Percentiles rank a stretch among this genome's conserved stretches.
phyloP scores from a whole-genome alignment of 2,329 filamentous ascomycete species.

The Aspergillus hortae region DNA sequence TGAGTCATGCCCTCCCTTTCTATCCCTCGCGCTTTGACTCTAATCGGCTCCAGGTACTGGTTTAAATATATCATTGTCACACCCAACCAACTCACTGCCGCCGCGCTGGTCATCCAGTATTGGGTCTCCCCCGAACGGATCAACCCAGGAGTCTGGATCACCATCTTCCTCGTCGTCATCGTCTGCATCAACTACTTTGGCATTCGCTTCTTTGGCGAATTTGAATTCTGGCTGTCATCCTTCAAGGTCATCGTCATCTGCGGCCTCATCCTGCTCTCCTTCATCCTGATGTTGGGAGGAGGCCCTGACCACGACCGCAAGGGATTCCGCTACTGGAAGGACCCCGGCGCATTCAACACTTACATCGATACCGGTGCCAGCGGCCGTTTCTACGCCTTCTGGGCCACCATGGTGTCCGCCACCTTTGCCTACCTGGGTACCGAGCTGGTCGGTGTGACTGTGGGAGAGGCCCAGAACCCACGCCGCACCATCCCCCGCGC shows the following conservation, averaged over 20 bases:
- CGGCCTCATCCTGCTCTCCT: conserved; percentile 62
- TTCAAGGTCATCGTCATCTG: conserved; percentile 68
- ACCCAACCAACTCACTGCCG: conserved; percentile 79
- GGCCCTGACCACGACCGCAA: conserved; percentile 60
- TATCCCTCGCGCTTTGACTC: conserved; percentile 2
- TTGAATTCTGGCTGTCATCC: conserved; percentile 57
- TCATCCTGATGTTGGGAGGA: conserved; percentile 63
- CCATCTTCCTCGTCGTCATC: conserved; percentile 63
- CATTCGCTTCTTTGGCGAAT: conserved; percentile 67
- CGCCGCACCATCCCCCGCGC: conserved; percentile 71
- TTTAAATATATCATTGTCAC: conserved; percentile 81
- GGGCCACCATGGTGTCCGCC: conserved; percentile 69
- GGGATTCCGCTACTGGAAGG: conserved; percentile 64
- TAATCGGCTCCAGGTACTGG: conserved; percentile 44
- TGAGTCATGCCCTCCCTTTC: conserved; percentile 33
- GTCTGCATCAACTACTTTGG: conserved; percentile 67
- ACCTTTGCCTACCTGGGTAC: conserved; percentile 77
- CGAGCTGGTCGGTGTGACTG: conserved; percentile 73
- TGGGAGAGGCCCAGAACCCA: conserved; percentile 76
- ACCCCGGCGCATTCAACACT: conserved; percentile 57
- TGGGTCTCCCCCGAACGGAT: conserved; percentile 65
- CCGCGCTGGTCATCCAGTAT: conserved; percentile 73
- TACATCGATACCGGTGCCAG: conserved; percentile 44
- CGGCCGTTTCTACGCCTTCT: conserved; percentile 61
- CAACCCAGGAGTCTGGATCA: conserved; percentile 77